Conservation (phyloP, 805 yeast species). For the Kodamaea nitidulidarum region DNA sequence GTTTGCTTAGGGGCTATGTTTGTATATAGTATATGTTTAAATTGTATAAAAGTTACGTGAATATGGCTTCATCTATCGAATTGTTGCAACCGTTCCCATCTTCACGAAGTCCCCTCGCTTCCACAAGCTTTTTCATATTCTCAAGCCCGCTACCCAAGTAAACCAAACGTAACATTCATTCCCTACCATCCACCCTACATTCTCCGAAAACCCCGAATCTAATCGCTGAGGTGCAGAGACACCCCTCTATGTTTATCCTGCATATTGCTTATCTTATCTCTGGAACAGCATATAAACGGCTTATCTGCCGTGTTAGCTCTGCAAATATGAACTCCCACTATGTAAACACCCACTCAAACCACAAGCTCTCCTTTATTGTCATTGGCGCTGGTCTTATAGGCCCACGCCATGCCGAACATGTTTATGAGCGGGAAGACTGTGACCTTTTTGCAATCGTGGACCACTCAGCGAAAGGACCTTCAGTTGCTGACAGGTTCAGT, state of each 20-base stretch:
- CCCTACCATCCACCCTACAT: too few species aligned
- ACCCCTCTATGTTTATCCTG: not conserved
- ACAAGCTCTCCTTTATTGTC: slow-evolving; percentile 21
- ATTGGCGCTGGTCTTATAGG: slow-evolving; percentile 41
- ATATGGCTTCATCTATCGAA: too few species aligned
- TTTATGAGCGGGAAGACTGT: slow-evolving; percentile 21
- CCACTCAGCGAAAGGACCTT: slow-evolving; percentile 29
- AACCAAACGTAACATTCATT: not conserved
- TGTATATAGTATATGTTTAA: too few species aligned
- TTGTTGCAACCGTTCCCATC: too few species aligned
- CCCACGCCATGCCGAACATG: slow-evolving; percentile 38
- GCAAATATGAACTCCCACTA: slow-evolving; percentile 5
- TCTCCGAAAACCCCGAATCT: too few species aligned
- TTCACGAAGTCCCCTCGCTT: too few species aligned
- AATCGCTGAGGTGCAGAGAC: too few species aligned
- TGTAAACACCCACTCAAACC: slow-evolving; percentile 6
- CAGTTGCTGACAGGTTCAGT: slow-evolving; percentile 23
- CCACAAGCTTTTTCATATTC: too few species aligned
- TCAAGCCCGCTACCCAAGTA: too few species aligned
- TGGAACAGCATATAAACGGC: not conserved
- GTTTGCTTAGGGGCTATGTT: too few species aligned
- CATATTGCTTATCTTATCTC: slow-evolving; percentile 1
- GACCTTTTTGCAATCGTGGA: slow-evolving; percentile 34
- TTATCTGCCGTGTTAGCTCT: not conserved
- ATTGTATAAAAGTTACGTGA: too few species aligned